These are phyloP conservation scores for Fusarium subtropicale DNA, from an alignment of 2,329 filamentous ascomycete species.

Conservation along the genomic window DNA sequence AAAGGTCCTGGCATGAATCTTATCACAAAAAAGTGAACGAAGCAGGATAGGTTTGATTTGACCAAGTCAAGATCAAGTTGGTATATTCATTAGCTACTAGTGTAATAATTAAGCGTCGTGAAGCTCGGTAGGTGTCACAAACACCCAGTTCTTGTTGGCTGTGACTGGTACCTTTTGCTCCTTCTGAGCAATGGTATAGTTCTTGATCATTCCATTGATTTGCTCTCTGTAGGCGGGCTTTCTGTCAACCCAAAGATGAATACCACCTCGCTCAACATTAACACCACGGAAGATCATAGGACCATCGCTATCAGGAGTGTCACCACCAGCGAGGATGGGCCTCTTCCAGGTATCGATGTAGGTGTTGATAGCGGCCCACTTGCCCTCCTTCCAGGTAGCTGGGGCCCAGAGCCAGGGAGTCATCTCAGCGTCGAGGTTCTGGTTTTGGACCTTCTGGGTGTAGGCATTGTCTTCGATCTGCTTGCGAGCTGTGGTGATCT, in stretches of 20 bases:
- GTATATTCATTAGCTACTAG: neutral
- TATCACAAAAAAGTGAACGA: no score
- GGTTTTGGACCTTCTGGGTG: slow-evolving; percentile 39
- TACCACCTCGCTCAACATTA: slow-evolving; percentile 55
- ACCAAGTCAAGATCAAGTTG: neutral
- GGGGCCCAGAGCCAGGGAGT: slow-evolving; percentile 58
- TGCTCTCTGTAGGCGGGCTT: slow-evolving; percentile 51
- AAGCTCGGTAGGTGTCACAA: slow-evolving; percentile 56
- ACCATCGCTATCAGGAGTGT: slow-evolving; percentile 57
- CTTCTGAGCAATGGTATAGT: slow-evolving; percentile 51
- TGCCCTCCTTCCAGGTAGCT: slow-evolving; percentile 58
- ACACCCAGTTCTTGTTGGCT: slow-evolving; percentile 59
- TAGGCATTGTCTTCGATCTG: slow-evolving; percentile 55
- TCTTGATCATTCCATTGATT: slow-evolving; percentile 54
- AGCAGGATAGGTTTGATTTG: neutral
- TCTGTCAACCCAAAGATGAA: slow-evolving; percentile 58
- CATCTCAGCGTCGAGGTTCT: slow-evolving; percentile 55
- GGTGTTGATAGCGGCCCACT: slow-evolving; percentile 57
- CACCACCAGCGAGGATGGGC: slow-evolving; percentile 57
- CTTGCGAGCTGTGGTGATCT: slow-evolving; percentile 53
- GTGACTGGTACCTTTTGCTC: slow-evolving; percentile 54
- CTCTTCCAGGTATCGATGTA: slow-evolving; percentile 59
- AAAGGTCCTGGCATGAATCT: neutral
- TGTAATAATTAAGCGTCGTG: neutral
- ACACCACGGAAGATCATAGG: slow-evolving; percentile 60